Percentiles rank a stretch among this genome's conserved stretches.
phyloP scores from a whole-genome alignment of 129 eudicot genomes.

The Heracleum sosnowskyi region DNA sequence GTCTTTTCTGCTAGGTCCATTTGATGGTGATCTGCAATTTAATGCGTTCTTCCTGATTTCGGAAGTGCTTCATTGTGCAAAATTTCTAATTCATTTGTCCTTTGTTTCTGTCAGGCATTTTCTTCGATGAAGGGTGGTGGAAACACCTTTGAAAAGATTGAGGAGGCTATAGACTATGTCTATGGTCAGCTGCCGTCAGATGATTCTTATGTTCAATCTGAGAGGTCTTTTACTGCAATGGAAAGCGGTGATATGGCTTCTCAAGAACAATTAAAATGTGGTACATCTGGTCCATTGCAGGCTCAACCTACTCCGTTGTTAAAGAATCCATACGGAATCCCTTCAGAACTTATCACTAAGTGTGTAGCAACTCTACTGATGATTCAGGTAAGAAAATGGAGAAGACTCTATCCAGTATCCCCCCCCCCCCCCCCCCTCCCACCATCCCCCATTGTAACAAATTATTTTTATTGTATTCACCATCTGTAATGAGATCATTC shows the following conservation, averaged over 20 bases:
- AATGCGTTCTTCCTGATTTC: background rate
- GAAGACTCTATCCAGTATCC: background rate
- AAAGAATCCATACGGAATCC: constrained; percentile 25
- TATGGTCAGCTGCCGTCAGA: constrained; percentile 11
- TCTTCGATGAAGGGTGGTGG: constrained; percentile 44
- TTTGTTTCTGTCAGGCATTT: constrained; percentile 31
- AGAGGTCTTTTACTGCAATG: background rate
- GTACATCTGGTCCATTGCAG: constrained; percentile 6
- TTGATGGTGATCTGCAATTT: background rate
- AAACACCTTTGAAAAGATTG: constrained; percentile 34
- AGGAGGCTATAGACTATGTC: constrained; percentile 34
- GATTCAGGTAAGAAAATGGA: constrained; percentile 40
- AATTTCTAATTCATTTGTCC: constrained; percentile 7
- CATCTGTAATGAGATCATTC: background rate
- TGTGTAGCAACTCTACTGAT: constrained; percentile 50
- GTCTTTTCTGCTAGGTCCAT: background rate
- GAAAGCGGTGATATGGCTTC: constrained; percentile 10
- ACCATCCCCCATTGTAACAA: background rate
- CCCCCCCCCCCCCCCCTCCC: background rate
- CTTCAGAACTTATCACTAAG: constrained; percentile 44
- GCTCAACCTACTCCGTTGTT: constrained; percentile 14
- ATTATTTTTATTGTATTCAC: background rate
- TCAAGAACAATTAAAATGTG: constrained; percentile 16
- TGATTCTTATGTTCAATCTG: constrained; percentile 1
- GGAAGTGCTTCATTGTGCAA: background rate